These are phyloP conservation scores for Apostasia ramifera DNA, from an alignment of 106 monocot species.

Conservation along the genomic window DNA sequence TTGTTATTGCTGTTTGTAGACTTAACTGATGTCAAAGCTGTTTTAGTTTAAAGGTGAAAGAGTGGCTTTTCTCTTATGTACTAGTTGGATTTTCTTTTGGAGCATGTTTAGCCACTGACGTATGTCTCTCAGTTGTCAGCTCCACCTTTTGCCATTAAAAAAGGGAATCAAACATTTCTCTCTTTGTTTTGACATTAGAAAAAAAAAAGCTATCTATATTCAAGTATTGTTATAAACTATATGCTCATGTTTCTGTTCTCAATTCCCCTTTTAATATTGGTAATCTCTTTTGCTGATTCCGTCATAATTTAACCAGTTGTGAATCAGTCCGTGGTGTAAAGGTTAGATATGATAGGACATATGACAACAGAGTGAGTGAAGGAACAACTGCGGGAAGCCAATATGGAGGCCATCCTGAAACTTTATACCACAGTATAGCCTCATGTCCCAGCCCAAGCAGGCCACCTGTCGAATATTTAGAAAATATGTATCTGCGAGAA, in stretches of 20 bases:
- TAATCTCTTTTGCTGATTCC: conserved; percentile 1
- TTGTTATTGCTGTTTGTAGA: no score
- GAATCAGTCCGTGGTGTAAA: background rate
- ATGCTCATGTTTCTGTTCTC: background rate
- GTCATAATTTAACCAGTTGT: conserved; percentile 11
- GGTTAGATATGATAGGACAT: background rate
- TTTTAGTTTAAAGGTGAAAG: no score
- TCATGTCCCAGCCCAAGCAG: conserved; percentile 63
- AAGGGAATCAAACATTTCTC: no score
- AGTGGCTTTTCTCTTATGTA: no score
- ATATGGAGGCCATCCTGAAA: conserved; percentile 7
- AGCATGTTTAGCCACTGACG: no score
- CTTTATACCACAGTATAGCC: conserved; percentile 14
- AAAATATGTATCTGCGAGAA: background rate
- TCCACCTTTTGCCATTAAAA: no score
- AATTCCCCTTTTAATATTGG: background rate
- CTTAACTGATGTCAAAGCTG: no score
- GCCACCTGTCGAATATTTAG: conserved; percentile 4
- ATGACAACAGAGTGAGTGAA: conserved; percentile 14
- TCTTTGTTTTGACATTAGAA: no score
- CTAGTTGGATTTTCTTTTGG: no score
- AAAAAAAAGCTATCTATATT: no score
- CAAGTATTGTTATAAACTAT: background rate
- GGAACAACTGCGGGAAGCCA: background rate
- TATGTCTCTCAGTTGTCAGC: no score